Conservation (phyloP, 2,329 filamentous ascomycete species). For the Westerdykella sp. region DNA sequence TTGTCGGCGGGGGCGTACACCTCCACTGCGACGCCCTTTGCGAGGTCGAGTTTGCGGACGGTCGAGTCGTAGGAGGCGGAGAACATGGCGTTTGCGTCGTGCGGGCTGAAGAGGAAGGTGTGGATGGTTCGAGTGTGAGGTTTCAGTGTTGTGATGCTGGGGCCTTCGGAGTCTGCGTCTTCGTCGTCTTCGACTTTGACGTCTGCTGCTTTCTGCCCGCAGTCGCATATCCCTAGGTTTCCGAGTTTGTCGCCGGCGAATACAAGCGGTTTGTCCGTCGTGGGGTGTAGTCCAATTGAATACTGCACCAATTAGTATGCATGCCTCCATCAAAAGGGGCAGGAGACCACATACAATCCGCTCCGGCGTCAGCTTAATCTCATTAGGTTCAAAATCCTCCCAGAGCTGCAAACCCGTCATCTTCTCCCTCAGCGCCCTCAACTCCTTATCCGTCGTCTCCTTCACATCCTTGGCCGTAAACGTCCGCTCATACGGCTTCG, state of each 20-base stretch:
- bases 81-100: constrained; percentile 68
- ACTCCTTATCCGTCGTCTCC: constrained; percentile 67
- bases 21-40: constrained; percentile 71
- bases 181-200: constrained; percentile 55
- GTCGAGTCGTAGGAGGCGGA: constrained; percentile 90
- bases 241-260: constrained; percentile 95
- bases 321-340: background rate
- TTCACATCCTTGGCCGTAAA: constrained; percentile 80
- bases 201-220: constrained; percentile 59
- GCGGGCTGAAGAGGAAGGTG: constrained; percentile 69
- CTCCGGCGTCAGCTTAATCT: constrained; percentile 87
- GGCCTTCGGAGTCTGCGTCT: constrained; percentile 60
- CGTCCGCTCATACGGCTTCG: constrained; percentile 74
- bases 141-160: constrained; percentile 83
- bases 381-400: constrained; percentile 72
- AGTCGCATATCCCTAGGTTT: constrained; percentile 84
- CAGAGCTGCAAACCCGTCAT: constrained; percentile 76
- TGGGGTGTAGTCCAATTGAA: constrained; percentile 81
- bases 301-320: constrained; percentile 45
- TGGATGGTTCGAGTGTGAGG: constrained; percentile 84
- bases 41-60: constrained; percentile 78
- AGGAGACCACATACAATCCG: constrained; percentile 46
- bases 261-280: constrained; percentile 74
- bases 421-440: constrained; percentile 65
- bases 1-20: constrained; percentile 69